Percentiles rank a stretch among this genome's conserved stretches.
phyloP scores from a whole-genome alignment of 257 asterid genomes.

The Solanum pinnatisectum region DNA sequence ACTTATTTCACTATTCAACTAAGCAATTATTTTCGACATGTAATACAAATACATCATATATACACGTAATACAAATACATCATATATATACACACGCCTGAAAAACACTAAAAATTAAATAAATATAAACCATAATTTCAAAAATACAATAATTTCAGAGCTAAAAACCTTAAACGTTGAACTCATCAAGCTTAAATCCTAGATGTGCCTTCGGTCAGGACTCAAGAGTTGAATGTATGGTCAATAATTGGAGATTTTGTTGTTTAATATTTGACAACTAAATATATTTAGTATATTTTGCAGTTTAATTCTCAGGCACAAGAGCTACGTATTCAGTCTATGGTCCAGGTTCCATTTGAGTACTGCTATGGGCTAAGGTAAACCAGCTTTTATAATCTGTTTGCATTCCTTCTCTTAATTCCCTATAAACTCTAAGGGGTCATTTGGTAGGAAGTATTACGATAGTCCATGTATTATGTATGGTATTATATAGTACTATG shows the following conservation, averaged over 20 bases:
- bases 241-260: background rate
- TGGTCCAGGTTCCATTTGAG: conserved; percentile 44
- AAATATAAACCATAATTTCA: background rate
- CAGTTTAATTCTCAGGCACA: conserved; percentile 53
- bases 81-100: too few relatives aligned
- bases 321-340: conserved; percentile 49
- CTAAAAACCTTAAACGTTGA: background rate
- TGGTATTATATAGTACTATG: too few relatives aligned
- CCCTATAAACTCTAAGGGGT: background rate
- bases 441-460: too few relatives aligned
- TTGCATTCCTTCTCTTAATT: background rate
- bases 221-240: background rate
- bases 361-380: conserved; percentile 70
- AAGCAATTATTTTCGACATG: background rate
- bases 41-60: background rate
- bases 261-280: background rate
- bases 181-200: background rate
- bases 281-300: conserved; percentile 2
- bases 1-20: background rate
- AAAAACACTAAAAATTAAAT: background rate
- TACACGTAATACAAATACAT: too few relatives aligned
- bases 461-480: too few relatives aligned
- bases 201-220: background rate
- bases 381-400: background rate
- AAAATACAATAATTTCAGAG: background rate